Conservation (phyloP, 2,329 filamentous ascomycete genomes). For the Trichoderma breve region DNA sequence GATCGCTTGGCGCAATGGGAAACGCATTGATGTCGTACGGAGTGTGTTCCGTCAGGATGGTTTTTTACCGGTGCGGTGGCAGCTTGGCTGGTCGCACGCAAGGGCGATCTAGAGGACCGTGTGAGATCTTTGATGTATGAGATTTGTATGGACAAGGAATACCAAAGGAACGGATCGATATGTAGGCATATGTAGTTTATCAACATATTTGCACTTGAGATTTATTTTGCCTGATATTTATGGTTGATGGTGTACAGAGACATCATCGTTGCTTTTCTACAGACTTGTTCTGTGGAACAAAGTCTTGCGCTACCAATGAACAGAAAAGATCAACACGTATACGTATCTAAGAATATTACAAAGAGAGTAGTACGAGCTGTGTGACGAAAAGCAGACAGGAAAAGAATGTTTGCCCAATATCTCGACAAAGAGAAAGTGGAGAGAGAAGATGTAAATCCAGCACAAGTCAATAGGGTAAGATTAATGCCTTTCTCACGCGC, state of each 20-base stretch:
- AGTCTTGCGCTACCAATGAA: background rate
- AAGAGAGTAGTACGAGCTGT: background rate
- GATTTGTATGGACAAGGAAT: background rate
- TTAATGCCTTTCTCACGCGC: background rate
- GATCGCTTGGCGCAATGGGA: background rate
- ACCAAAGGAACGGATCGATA: background rate
- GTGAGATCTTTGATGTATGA: background rate
- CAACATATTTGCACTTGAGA: background rate
- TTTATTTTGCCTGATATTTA: background rate
- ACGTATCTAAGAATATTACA: background rate
- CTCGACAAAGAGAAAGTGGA: background rate
- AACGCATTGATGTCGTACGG: background rate
- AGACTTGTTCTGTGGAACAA: background rate
- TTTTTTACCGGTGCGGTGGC: background rate
- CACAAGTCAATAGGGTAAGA: background rate
- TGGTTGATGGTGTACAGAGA: background rate
- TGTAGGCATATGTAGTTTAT: background rate
- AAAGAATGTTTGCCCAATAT: background rate
- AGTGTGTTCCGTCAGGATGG: background rate
- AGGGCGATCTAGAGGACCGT: background rate
- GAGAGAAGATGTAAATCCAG: background rate
- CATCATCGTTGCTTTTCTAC: background rate
- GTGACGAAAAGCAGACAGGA: background rate
- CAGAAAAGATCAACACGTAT: background rate
- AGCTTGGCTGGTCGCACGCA: background rate